Evolutionary conservation across 169 alveolate genomes (phyloP), one percentile per base, ranked within the genome.

Genomic region (Plasmodium vinckei): DNA sequence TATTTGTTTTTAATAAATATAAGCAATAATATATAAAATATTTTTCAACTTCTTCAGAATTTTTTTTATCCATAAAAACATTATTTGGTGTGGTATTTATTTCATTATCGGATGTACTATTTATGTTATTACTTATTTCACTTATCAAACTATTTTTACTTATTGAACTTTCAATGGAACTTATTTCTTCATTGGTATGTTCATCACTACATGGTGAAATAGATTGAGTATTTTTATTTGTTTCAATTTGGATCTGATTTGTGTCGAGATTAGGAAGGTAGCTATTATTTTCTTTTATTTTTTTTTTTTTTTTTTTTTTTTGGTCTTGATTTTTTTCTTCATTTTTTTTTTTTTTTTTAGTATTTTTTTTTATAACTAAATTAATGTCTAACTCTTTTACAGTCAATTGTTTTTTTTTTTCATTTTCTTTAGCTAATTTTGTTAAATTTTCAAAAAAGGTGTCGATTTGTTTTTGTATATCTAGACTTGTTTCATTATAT

Each of bases 321-420:
- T 15, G 21, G 0, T 51, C 19, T 51, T 15, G 1, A 12, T 2
- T 0, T 9, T 15, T 51, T 12, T 51, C 19, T 15, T 3, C 21
- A 3, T 51, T 7, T 7, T 51, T 51, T 1, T n/a, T 64, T 1
- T 54, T 25, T 4, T 19, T 60, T 23, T 19, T 46, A 1, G 9
- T 64, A 9, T 25, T 17, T 68, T 49, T 71, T 59, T 44, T 82
- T 67, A 82, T 82, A 9, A 42, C 23, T 25, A 82, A 61, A 23
- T 17, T 65, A 67, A 82, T 67, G 54, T 82, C 60, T 70, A 82
- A 25, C 6, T 82, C 23, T 33, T 82, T 82, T 47, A 82, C 44
- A 39, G 54, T 42, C 7, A 82, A 21, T 19, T 67, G 25, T 42
- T 71, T 33, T 12, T 13, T 47, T 49, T 54, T n/a, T 54, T 82